Base-by-base conservation (phyloP, 2,329 filamentous ascomycete genomes). In the Apiospora malaysiana region DNA sequence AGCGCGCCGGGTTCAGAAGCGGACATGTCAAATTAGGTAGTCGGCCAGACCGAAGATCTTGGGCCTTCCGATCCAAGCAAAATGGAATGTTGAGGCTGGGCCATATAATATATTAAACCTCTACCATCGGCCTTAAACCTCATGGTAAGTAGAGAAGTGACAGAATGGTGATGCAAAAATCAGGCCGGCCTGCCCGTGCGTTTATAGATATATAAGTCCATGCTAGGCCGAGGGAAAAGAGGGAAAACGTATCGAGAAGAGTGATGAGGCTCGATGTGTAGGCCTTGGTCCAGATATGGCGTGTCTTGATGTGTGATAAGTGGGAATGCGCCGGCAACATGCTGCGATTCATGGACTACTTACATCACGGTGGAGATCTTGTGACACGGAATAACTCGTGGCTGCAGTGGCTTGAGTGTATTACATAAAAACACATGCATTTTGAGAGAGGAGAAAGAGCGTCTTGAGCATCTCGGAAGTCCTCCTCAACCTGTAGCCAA, bases 21-120 rank as follows among this genome's bases (percentile, higher is more conserved):
- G 56, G 56, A 63, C 40, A 63, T 63, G 56, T 23, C 56, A 63
- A 63, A 63, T 63, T 63, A 32, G n/a, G n/a, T n/a, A n/a, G 56
- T 63, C 56, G 56, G 32, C 32, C 32, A 63, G 56, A n/a, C 56
- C 56, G 56, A 63, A 63, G 56, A 63, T 40, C 56, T 40, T 63
- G 32, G 18, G n/a, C 56, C 56, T 40, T 14, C 21, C 1, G 18
- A 40, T 21, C 27, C 32, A 40, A 63, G 56, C 56, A 27, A 63
- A 63, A 63, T 18, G 18, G 4, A n/a, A 40, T 21, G n/a, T 63
- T 12, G 32, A 40, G 32, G 56, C 27, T 63, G 56, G 56, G 8
- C 27, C 32, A 40, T 40, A 14, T n/a, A 18, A 40, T 40, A 63
- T 63, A 40, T 63, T 32, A 40, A 63, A 59, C 27, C 16, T 10